Conservation (phyloP, 1,139 yeast species). For the Kluyveromyces sp. region DNA sequence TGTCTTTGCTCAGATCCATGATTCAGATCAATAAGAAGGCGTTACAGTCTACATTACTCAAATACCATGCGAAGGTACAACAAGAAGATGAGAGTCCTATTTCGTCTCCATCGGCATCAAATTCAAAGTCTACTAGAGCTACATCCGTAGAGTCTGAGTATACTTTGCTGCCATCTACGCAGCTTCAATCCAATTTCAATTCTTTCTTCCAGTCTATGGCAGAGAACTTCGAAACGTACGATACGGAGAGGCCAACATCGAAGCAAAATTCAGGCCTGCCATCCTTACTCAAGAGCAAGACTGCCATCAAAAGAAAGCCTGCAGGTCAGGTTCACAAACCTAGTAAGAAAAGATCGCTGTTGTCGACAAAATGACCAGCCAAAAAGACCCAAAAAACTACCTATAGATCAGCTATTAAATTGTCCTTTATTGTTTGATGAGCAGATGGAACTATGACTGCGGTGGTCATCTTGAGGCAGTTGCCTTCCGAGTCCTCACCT, state of each 20-base stretch:
- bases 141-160: constrained; percentile 4
- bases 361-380: not conserved
- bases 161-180: constrained; percentile 13
- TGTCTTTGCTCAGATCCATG: constrained; percentile 20
- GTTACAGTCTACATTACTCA: constrained; percentile 11
- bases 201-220: constrained; percentile 25
- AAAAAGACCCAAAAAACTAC: too few species aligned
- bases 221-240: constrained; percentile 26
- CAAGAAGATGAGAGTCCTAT: constrained; percentile 2
- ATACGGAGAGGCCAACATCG: constrained; percentile 7
- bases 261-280: not conserved
- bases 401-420: too few species aligned
- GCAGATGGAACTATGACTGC: too few species aligned
- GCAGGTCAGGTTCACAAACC: constrained; percentile 7
- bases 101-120: constrained; percentile 3
- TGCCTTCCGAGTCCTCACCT: too few species aligned
- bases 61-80: constrained; percentile 16
- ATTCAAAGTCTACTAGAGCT: not conserved
- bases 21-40: constrained; percentile 16
- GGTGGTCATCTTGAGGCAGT: too few species aligned
- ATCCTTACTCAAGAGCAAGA: not conserved
- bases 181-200: constrained; percentile 22
- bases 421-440: too few species aligned
- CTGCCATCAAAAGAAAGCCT: constrained; percentile 1
- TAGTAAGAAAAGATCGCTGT: not conserved